Evolutionary conservation across 768 basidiomycete genomes (phyloP).

Genomic region (Xerocomus potaroensis): DNA sequence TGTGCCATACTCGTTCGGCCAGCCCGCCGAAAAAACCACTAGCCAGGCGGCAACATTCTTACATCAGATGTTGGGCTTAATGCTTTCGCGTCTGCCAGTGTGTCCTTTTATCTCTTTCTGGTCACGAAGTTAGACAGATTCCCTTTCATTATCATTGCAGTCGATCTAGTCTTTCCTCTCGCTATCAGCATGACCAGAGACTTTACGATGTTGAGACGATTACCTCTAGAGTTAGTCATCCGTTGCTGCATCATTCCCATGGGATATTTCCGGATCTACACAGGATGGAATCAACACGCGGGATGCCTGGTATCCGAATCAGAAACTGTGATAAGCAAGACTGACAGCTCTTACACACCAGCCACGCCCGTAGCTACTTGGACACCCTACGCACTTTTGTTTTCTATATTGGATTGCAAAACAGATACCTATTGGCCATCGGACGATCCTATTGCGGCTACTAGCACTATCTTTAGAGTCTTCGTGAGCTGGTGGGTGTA

Average conservation of each 20-base stretch:
- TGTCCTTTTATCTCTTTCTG: not conserved
- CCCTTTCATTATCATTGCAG: no score
- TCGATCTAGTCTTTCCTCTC: not conserved
- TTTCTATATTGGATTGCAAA: no score
- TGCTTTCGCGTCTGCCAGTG: not conserved
- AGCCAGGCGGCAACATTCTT: not conserved
- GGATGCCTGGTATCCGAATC: not conserved
- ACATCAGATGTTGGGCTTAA: not conserved
- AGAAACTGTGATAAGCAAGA: not conserved
- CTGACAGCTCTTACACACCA: not conserved
- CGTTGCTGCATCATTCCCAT: not conserved
- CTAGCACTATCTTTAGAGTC: no score
- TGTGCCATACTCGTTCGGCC: not conserved
- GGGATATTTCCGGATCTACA: not conserved
- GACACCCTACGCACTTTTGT: not conserved
- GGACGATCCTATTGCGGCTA: not conserved
- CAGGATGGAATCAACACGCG: not conserved
- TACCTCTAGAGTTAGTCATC: not conserved
- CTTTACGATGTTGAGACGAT: not conserved
- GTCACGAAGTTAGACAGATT: no score
- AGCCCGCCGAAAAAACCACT: not conserved
- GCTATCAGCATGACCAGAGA: not conserved
- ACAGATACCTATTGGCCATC: not conserved
- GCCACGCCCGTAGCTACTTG: not conserved
- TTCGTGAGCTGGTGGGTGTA: no score